Evolutionary conservation across 2,329 filamentous ascomycete species (phyloP).

Genomic region (Claviceps maximensis): DNA sequence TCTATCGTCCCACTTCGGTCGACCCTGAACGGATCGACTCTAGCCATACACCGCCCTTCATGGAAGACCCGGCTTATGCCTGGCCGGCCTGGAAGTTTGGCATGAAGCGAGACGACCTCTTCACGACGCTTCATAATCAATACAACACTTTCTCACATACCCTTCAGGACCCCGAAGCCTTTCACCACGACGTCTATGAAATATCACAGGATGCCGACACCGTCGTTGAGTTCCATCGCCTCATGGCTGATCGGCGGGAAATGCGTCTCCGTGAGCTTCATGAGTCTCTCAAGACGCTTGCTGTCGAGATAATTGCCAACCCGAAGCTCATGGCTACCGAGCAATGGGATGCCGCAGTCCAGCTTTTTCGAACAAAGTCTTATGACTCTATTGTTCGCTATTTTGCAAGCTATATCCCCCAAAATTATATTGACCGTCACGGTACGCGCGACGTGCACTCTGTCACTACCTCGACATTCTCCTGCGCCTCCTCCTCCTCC

Average conservation of each 20-base stretch:
- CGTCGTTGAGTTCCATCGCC: conserved; percentile 39
- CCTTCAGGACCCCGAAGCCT: conserved; percentile 46
- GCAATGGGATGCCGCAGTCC: conserved; percentile 45
- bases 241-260: conserved; percentile 39
- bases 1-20: not conserved
- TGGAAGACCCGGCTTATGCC: conserved; percentile 40
- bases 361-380: conserved; percentile 45
- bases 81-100: conserved; percentile 53
- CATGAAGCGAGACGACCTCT: conserved; percentile 45
- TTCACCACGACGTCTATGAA: conserved; percentile 48
- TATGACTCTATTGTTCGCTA: conserved; percentile 48
- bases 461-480: conserved; percentile 17
- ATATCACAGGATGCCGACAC: conserved; percentile 37
- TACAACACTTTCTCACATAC: conserved; percentile 45
- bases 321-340: conserved; percentile 43
- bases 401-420: conserved; percentile 45
- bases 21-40: not conserved
- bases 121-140: conserved; percentile 42
- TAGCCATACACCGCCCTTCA: conserved; percentile 16
- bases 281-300: conserved; percentile 40
- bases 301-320: conserved; percentile 48
- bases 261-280: conserved; percentile 42
- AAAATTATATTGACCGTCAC: conserved; percentile 31
- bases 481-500: conserved; percentile 22
- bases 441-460: conserved; percentile 19